Percentiles rank a stretch among this genome's conserved stretches.
These are phyloP conservation scores for Boletus sp. DNA, from an alignment of 768 basidiomycete species.

Conservation along the genomic window DNA sequence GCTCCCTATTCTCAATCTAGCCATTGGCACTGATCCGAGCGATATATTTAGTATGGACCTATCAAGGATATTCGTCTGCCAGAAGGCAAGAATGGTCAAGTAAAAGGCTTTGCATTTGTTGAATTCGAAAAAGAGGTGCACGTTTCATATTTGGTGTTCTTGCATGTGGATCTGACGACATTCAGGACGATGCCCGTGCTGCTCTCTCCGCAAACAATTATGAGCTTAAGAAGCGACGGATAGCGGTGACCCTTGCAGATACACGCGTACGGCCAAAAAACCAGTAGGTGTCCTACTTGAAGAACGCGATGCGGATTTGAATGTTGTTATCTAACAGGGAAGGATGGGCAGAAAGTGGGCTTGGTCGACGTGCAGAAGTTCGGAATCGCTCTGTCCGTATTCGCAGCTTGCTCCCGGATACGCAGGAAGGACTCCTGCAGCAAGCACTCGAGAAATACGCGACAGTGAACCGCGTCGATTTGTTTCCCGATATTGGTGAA, in stretches of 20 bases:
- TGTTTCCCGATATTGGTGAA: slow-evolving; percentile 59
- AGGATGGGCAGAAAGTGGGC: slow-evolving; percentile 49
- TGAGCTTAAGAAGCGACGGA: slow-evolving; percentile 85
- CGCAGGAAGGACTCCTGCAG: slow-evolving; percentile 90
- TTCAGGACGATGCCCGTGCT: slow-evolving; percentile 62
- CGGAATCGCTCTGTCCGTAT: slow-evolving; percentile 74
- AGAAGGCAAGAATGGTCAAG: slow-evolving; percentile 62
- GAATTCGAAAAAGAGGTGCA: slow-evolving; percentile 81
- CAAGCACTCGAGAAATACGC: slow-evolving; percentile 82
- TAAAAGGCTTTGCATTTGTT: slow-evolving; percentile 88
- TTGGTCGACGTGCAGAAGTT: slow-evolving; percentile 52
- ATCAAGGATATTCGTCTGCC: slow-evolving; percentile 82
- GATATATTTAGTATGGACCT: slow-evolving; percentile 60
- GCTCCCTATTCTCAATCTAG: slow-evolving; percentile 20
- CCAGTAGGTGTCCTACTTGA: slow-evolving; percentile 39
- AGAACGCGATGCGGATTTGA: not conserved
- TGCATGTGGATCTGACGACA: not conserved
- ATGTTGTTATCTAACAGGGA: slow-evolving; percentile 29
- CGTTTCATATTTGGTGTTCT: not conserved
- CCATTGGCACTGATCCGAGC: slow-evolving; percentile 2
- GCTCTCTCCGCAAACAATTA: slow-evolving; percentile 81
- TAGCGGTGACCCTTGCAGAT: slow-evolving; percentile 86
- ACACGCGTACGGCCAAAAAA: slow-evolving; percentile 54
- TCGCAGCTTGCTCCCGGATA: slow-evolving; percentile 65
- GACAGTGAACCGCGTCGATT: slow-evolving; percentile 66